These are phyloP conservation scores for Petasospora rhodanensis DNA, from an alignment of 1,139 yeast species.

Conservation along the genomic window DNA sequence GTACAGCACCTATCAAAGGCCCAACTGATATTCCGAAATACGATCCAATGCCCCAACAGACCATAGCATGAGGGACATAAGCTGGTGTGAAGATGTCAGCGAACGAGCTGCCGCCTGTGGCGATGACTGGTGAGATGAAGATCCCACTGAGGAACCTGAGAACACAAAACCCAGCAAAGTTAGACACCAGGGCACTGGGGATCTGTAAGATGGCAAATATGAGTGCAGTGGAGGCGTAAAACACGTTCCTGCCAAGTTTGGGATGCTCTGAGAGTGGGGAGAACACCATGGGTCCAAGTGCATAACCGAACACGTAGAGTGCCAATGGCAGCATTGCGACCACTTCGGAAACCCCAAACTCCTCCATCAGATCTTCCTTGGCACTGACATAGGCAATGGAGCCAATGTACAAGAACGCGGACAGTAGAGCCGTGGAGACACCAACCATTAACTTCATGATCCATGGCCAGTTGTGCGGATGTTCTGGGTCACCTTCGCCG, in stretches of 20 bases:
- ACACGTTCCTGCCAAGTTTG: constrained; percentile 46
- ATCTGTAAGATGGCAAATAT: constrained; percentile 54
- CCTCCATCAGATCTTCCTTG: constrained; percentile 35
- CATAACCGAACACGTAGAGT: constrained; percentile 54
- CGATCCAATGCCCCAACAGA: constrained; percentile 47
- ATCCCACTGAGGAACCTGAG: constrained; percentile 51
- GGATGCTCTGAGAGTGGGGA: constrained; percentile 53
- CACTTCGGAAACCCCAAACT: constrained; percentile 40
- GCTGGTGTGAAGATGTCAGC: constrained; percentile 46
- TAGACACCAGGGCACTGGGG: constrained; percentile 53
- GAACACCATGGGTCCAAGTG: constrained; percentile 50
- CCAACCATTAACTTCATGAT: constrained; percentile 36
- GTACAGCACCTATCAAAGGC: constrained; percentile 54
- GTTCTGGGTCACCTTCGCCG: constrained; percentile 46
- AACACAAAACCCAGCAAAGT: constrained; percentile 48
- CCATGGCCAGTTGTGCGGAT: constrained; percentile 54
- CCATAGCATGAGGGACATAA: constrained; percentile 39
- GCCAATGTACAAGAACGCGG: constrained; percentile 54
- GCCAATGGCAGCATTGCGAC: constrained; percentile 48
- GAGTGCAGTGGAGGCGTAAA: constrained; percentile 50
- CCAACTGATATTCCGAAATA: constrained; percentile 63
- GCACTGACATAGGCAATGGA: constrained; percentile 62
- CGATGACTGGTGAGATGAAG: constrained; percentile 53
- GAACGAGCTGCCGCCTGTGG: constrained; percentile 57
- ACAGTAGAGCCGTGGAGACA: constrained; percentile 40